Base-by-base conservation (phyloP, 2,329 filamentous ascomycete species). In the Xylariaceae sp. region DNA sequence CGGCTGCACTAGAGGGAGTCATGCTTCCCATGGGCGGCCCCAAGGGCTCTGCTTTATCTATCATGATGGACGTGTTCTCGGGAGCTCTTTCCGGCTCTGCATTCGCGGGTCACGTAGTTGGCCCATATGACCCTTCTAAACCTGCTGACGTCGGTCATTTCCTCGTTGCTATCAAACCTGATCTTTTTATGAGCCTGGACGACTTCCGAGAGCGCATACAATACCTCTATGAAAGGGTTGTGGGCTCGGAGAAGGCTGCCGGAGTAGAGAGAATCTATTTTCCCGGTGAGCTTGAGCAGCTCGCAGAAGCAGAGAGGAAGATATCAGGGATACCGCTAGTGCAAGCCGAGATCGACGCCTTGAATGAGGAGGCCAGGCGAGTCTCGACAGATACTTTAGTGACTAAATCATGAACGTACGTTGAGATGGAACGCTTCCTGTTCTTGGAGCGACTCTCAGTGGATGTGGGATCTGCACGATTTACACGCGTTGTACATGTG, bases 11-110 rank as follows among this genome's bases (percentile, higher is more conserved):
- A 10, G 80, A 82, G 32, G 88, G 88, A 1, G 86, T 91, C 3
- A 92, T 94, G 89, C 70, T 92, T 17, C 88, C 89, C 0, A 90
- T 94, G 86, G 88, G 88, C 2, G 89, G 89, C 0, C 87, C 89
- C 0, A 94, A 94, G 66, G 89, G 89, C 0, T 88, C 85, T 2
- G 89, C 80, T 0, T 66, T 94, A 38, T 74, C 86, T 0, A 81
- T 94, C 48, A 92, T 90, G 86, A 94, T 94, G 89, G 88, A 94
- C 62, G 86, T 95, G 2, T 92, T 94, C 63, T 90, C 87, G 0
- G 89, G 88, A 0, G 85, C 88, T 0, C 61, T 94, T 0, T 89
- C 86, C 0, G 89, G 88, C 0, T 85, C 83, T 31, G 87, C 87
- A 0, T 94, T 89, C 67, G 89, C 87, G 0, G 88, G 88, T 0